Conservation (phyloP, 1,284 basidiomycete species). For the Pseudozyma thailandica region DNA sequence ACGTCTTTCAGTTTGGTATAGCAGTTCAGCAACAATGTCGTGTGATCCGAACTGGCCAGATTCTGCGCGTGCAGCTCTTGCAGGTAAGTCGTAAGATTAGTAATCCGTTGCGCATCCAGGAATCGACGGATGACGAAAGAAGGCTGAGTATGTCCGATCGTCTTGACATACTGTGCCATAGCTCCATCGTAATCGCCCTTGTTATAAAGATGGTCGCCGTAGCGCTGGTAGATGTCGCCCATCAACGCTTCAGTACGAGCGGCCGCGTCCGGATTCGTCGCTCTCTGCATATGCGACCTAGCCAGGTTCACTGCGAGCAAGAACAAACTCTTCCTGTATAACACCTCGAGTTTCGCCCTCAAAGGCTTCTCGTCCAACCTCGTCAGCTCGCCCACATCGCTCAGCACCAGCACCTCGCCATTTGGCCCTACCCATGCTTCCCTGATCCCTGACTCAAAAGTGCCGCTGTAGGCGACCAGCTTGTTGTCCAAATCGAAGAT, state of each 20-base stretch:
- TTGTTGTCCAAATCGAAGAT: slow-evolving; percentile 94
- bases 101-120: slow-evolving; percentile 93
- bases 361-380: slow-evolving; percentile 60
- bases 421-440: slow-evolving; percentile 33
- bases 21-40: slow-evolving; percentile 79
- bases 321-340: slow-evolving; percentile 62
- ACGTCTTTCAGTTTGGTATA: slow-evolving; percentile 97
- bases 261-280: slow-evolving; percentile 29
- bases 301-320: slow-evolving; percentile 62
- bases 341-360: slow-evolving; percentile 57
- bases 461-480: slow-evolving; percentile 77
- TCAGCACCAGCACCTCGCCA: slow-evolving; percentile 56
- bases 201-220: slow-evolving; percentile 89
- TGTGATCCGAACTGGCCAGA: slow-evolving; percentile 94
- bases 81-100: slow-evolving; percentile 92
- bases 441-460: slow-evolving; percentile 56
- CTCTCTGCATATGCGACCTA: slow-evolving; percentile 48
- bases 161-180: slow-evolving; percentile 90
- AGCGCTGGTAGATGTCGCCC: slow-evolving; percentile 72
- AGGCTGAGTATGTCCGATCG: slow-evolving; percentile 87
- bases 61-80: slow-evolving; percentile 91
- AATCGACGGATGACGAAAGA: slow-evolving; percentile 97
- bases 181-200: slow-evolving; percentile 93
- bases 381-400: slow-evolving; percentile 43
- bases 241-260: slow-evolving; percentile 54